phyloP scores from a whole-genome alignment of 345 rosid species.

The Pistacia vera region DNA sequence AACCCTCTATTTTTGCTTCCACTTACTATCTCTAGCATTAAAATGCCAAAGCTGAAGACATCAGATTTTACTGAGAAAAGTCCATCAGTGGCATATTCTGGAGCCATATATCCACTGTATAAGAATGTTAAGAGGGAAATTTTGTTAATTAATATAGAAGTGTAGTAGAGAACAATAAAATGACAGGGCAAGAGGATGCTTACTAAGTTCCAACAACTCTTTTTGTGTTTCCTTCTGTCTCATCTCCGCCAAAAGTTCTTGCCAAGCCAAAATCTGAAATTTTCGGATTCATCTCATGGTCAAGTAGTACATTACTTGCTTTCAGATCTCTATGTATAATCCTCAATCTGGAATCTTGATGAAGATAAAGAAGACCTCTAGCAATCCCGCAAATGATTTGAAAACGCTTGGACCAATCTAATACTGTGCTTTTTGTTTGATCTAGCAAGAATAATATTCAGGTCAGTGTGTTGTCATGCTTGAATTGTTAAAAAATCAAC shows the following conservation, averaged over 20 bases:
- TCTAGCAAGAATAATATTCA: conserved; percentile 14
- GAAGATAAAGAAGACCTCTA: conserved; percentile 46
- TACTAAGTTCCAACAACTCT: conserved; percentile 48
- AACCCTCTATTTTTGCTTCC: conserved; percentile 40
- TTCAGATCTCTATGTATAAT: conserved; percentile 34
- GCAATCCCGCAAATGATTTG: conserved; percentile 41
- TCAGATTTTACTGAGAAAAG: conserved; percentile 44
- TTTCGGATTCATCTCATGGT: too few relatives aligned
- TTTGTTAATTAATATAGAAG: neutral
- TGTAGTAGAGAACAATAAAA: neutral
- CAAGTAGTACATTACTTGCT: too few relatives aligned
- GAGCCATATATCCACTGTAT: conserved; percentile 46
- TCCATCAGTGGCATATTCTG: conserved; percentile 44
- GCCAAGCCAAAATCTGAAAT: too few relatives aligned
- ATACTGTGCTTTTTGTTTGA: conserved; percentile 17
- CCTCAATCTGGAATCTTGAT: conserved; percentile 43
- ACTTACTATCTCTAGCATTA: conserved; percentile 39
- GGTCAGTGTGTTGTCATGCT: neutral
- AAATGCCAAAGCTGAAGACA: conserved; percentile 44
- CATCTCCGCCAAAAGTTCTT: too few relatives aligned
- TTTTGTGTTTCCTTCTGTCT: conserved; percentile 22
- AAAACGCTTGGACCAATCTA: conserved; percentile 41
- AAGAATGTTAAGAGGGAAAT: neutral
- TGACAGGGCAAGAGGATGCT: neutral
- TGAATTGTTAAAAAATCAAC: neutral